A percentile compares a stretch with the other conserved stretches of the same genome.
phyloP scores from a whole-genome alignment of 2,329 filamentous ascomycete genomes.

The Harringtonia aguacate region DNA sequence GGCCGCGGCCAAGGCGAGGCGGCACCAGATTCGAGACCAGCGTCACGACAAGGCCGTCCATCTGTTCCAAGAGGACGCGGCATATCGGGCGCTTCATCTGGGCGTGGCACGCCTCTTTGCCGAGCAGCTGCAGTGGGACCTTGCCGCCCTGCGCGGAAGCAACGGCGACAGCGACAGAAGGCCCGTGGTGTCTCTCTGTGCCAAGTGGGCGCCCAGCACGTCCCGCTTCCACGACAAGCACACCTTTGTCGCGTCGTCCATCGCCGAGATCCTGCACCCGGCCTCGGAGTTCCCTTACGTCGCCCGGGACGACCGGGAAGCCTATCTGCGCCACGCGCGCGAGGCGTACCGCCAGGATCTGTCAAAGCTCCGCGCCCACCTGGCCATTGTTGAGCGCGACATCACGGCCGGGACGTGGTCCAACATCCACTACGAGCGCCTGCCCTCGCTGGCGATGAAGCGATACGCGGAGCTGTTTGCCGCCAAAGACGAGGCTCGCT shows the following conservation, averaged over 20 bases:
- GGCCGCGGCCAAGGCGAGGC: slow-evolving; percentile 15
- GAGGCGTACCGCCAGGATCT: slow-evolving; percentile 41
- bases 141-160: slow-evolving; percentile 25
- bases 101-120: slow-evolving; percentile 45
- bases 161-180: slow-evolving; percentile 25
- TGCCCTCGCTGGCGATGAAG: slow-evolving; percentile 48
- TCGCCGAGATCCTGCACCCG: slow-evolving; percentile 43
- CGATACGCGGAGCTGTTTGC: slow-evolving; percentile 37
- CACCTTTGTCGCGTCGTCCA: slow-evolving; percentile 44
- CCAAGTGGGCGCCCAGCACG: slow-evolving; percentile 49
- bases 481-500: slow-evolving; percentile 36
- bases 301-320: slow-evolving; percentile 27
- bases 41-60: slow-evolving; percentile 30
- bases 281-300: slow-evolving; percentile 15
- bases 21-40: slow-evolving; percentile 20
- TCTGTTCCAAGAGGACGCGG: slow-evolving; percentile 27
- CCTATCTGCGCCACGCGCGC: slow-evolving; percentile 42
- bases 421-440: slow-evolving; percentile 44
- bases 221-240: slow-evolving; percentile 46
- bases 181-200: slow-evolving; percentile 37
- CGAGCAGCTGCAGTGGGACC: slow-evolving; percentile 38
- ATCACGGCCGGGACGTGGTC: slow-evolving; percentile 32
- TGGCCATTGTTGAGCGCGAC: slow-evolving; percentile 42
- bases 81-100: slow-evolving; percentile 42
- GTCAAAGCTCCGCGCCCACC: slow-evolving; percentile 39